Evolutionary conservation across 2,329 filamentous ascomycete species (phyloP), one percentile per base, ranked within the genome.

Genomic region (Trichoderma gracile): DNA sequence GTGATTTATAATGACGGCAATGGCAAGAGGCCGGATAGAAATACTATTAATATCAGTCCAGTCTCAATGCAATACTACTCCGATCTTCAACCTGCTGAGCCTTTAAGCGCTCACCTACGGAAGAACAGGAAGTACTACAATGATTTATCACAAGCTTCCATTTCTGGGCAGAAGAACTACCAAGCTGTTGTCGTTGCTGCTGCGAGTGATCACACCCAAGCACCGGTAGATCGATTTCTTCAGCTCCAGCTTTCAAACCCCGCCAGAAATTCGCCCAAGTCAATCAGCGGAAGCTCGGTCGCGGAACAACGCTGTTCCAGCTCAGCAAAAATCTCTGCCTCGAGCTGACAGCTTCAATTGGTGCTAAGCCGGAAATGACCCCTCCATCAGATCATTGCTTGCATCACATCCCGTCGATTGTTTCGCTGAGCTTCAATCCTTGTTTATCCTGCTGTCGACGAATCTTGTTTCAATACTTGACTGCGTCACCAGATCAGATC

Each of bases 271-370:
- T 27, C 25, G 25, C 25, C 25, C 25, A 27, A 6, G 25, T 27
- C 25, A 27, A 27, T 27, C 25, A 9, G 33, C 47, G 23, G 17
- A 10, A 7, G 17, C 46, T 38, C 27, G 43, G 43, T 10, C 7
- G 27, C 27, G 27, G 55, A 58, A 47, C 27, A 47, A 58, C 27
- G 43, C 55, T 58, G 23, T 38, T 58, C 27, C 43, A 58, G 5
- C 45, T 38, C 27, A 21, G 23, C 19, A 47, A 38, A 57, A 57
- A 33, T 30, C 9, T 43, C 33, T 55, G 10, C 23, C 25, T 57
- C 40, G 9, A 57, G 23, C 55, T 23, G 19, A 46, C 21, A 15
- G 5, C 23, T 57, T 47, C 33, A 38, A 38, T 14, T 56, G 17
- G 38, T 21, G 42, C 52, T 55, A 42, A 42, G 54, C 40, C 40